Percentiles rank a stretch among this genome's conserved stretches.
phyloP scores from a whole-genome alignment of 768 basidiomycete species.

The Mycena maculata region DNA sequence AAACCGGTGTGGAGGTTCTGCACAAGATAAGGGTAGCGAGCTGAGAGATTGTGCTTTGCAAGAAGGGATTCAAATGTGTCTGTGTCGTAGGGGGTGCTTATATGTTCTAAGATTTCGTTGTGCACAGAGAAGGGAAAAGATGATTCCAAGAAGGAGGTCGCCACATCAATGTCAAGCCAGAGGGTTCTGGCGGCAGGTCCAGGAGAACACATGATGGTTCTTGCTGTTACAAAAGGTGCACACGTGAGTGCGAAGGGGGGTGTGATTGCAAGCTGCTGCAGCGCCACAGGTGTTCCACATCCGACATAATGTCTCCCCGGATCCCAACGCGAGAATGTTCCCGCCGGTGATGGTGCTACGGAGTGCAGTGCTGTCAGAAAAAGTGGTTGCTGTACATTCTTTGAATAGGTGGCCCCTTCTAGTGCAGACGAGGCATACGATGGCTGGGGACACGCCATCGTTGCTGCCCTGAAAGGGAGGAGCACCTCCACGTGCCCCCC shows the following conservation, averaged over 20 bases:
- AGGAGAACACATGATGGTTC: neutral
- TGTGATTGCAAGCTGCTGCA: neutral
- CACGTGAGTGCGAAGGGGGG: neutral
- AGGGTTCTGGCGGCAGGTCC: constrained; percentile 4
- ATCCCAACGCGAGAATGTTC: neutral
- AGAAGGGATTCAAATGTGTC: neutral
- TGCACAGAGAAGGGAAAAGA: neutral
- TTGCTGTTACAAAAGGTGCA: constrained; percentile 5
- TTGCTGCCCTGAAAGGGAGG: neutral
- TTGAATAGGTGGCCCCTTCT: neutral
- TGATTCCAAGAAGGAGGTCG: neutral
- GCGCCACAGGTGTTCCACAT: neutral
- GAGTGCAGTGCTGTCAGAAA: neutral
- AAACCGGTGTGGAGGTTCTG: too few species aligned
- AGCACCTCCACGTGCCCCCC: neutral
- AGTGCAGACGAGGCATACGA: neutral
- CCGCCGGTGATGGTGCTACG: neutral
- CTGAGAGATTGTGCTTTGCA: neutral
- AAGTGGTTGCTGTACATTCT: neutral
- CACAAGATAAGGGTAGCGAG: too few species aligned
- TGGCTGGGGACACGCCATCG: neutral
- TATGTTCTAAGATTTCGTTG: neutral
- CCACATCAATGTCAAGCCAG: neutral
- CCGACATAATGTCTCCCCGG: neutral
- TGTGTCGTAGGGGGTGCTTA: constrained; percentile 2